These are phyloP conservation scores for Starmerella apicola DNA, from an alignment of 805 yeast species.

Conservation along the genomic window DNA sequence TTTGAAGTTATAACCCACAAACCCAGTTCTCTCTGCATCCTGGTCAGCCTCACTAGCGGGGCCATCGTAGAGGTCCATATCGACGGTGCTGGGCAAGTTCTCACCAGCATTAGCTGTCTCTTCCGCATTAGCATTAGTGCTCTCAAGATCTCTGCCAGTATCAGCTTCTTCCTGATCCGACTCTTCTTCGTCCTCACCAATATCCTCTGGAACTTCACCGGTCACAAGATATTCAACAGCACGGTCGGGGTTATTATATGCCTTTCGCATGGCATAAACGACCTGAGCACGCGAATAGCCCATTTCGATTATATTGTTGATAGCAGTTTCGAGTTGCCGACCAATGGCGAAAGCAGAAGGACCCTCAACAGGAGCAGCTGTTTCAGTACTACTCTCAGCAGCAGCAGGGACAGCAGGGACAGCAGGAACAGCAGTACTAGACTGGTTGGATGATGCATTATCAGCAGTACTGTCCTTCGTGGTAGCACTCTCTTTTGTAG, in stretches of 20 bases:
- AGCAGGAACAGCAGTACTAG: slow-evolving; percentile 18
- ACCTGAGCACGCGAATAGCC: slow-evolving; percentile 84
- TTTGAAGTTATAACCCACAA: slow-evolving; percentile 25
- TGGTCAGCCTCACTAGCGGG: slow-evolving; percentile 27
- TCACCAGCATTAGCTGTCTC: neutral
- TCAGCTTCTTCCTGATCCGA: slow-evolving; percentile 19
- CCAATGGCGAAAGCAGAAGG: slow-evolving; percentile 51
- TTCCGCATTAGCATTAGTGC: neutral
- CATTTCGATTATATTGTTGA: slow-evolving; percentile 83
- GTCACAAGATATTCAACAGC: slow-evolving; percentile 91
- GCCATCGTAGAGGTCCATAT: slow-evolving; percentile 32
- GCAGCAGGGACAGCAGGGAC: no score
- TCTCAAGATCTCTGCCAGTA: neutral
- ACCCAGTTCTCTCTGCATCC: slow-evolving; percentile 25
- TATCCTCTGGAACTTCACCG: slow-evolving; percentile 61
- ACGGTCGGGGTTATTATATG: slow-evolving; percentile 93
- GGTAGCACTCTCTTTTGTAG: slow-evolving; percentile 12
- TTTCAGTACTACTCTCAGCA: slow-evolving; percentile 6
- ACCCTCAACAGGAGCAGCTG: slow-evolving; percentile 28
- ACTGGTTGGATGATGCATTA: neutral
- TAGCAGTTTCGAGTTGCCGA: slow-evolving; percentile 57
- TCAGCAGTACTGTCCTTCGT: slow-evolving; percentile 18
- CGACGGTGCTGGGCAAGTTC: slow-evolving; percentile 15
- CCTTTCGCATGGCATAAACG: slow-evolving; percentile 83
- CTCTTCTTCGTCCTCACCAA: slow-evolving; percentile 22